Conservation (phyloP, 2,329 filamentous ascomycete genomes). For the Amphichorda felina region DNA sequence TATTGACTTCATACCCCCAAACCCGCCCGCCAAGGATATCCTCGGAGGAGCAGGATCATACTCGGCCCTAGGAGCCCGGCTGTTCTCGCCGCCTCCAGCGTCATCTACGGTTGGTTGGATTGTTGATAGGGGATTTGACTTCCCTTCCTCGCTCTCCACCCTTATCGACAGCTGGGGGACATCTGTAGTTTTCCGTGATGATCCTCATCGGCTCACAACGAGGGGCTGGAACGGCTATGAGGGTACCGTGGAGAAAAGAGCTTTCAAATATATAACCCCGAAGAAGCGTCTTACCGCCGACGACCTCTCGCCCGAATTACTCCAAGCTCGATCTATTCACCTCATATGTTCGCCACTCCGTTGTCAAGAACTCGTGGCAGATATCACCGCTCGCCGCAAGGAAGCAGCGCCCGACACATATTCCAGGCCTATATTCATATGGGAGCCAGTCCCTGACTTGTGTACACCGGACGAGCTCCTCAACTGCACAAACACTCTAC, state of each 20-base stretch:
- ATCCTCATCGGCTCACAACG: slow-evolving; percentile 62
- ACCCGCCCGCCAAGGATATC: slow-evolving; percentile 57
- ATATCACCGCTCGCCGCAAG: slow-evolving; percentile 51
- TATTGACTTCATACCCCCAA: slow-evolving; percentile 71
- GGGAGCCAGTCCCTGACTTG: slow-evolving; percentile 89
- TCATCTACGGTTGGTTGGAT: slow-evolving; percentile 76
- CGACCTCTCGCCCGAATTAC: slow-evolving; percentile 54
- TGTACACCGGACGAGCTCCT: slow-evolving; percentile 61
- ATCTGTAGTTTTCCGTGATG: slow-evolving; percentile 54
- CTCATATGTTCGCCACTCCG: slow-evolving; percentile 72
- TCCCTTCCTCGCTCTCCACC: slow-evolving; percentile 53
- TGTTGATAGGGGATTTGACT: slow-evolving; percentile 81
- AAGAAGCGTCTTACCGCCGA: slow-evolving; percentile 69
- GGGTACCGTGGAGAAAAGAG: slow-evolving; percentile 51
- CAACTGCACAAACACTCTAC: slow-evolving; percentile 51
- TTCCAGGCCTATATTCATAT: slow-evolving; percentile 64
- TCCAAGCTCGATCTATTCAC: slow-evolving; percentile 70
- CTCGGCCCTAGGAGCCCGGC: slow-evolving; percentile 74
- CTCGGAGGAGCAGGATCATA: slow-evolving; percentile 86
- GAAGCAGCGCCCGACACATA: slow-evolving; percentile 22
- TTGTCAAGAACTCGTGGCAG: slow-evolving; percentile 62
- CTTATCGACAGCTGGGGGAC: slow-evolving; percentile 68
- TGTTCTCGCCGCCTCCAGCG: slow-evolving; percentile 62
- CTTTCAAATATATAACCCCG: slow-evolving; percentile 79
- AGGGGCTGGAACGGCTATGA: slow-evolving; percentile 89